Evolutionary conservation across 192 early-diverging fungal species (phyloP).

Genomic region (Coemansia nantahalensis): DNA sequence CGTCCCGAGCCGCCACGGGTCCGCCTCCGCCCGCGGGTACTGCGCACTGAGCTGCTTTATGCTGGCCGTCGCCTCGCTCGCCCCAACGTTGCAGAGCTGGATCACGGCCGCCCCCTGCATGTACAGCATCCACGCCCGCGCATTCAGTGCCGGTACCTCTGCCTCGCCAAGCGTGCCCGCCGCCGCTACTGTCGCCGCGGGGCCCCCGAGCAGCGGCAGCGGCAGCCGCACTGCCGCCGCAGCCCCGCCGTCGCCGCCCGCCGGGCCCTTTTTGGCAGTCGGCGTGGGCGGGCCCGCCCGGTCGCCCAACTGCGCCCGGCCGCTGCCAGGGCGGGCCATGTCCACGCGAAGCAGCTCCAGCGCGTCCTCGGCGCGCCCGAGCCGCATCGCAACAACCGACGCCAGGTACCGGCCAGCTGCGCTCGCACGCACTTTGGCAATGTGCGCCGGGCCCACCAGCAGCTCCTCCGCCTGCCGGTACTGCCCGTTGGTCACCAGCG

Average conservation of each 20-base stretch:
- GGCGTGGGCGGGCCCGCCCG: slow-evolving; percentile 1
- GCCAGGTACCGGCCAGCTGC: slow-evolving; percentile 38
- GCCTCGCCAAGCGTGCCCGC: background rate
- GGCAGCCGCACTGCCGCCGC: background rate
- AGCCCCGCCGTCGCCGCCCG: background rate
- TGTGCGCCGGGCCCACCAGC: slow-evolving; percentile 24
- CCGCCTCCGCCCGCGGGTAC: slow-evolving; percentile 1
- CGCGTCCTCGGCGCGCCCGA: slow-evolving; percentile 49
- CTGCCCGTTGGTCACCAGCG: slow-evolving; percentile 50
- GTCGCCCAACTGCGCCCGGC: no score
- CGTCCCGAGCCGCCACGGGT: background rate
- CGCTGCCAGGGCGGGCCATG: no score
- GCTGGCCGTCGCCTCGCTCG: slow-evolving; percentile 33
- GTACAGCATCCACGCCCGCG: slow-evolving; percentile 39
- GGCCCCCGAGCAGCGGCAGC: slow-evolving; percentile 3
- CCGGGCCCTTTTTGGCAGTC: background rate
- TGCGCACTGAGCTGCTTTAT: slow-evolving; percentile 29
- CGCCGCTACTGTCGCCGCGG: no score
- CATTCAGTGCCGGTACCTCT: slow-evolving; percentile 21
- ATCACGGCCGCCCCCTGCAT: slow-evolving; percentile 52
- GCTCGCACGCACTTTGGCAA: slow-evolving; percentile 13
- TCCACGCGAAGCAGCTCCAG: slow-evolving; percentile 29
- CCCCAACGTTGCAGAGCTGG: slow-evolving; percentile 44
- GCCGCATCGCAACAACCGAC: slow-evolving; percentile 44
- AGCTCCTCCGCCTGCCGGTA: slow-evolving; percentile 50